Base-by-base conservation (phyloP, 192 early-diverging fungal species). In the Chytriomyces sp. region DNA sequence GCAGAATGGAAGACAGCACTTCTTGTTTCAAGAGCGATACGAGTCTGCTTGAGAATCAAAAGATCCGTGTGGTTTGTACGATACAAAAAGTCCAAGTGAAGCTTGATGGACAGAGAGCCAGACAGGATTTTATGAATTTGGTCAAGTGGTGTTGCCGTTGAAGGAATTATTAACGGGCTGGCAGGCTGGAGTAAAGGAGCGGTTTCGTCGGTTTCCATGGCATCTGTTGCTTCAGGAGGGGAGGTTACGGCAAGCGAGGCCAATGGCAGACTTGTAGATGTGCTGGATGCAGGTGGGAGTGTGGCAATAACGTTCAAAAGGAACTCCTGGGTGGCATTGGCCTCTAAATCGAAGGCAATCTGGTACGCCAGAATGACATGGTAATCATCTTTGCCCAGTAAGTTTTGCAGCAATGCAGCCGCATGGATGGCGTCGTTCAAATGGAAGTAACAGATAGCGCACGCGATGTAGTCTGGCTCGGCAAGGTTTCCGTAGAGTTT, bases 21-120 rank as follows among this genome's bases (percentile, higher is more conserved):
- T 46, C 96, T 89, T 13, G 94, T 91, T 77, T 98, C 98, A 35
- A 98, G 82, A 10, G 93, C 89, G 67, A 93, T 91, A 82, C 95
- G 95, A 20, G 95, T 96, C 69, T 91, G 93, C 80, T 99, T 97
- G 10, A 99, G 86, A 75, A 98, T 98, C 77, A 94, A 80, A 75
- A 99, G 84, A 85, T 99, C 98, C 2, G 96, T 95, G 73, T 95
- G 90, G 87, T 98, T 99, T 83, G 98, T 98, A 47, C 93, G 88
- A 81, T 91, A 94, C 35, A 99, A 84, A 82, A 99, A 99, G 82
- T 98, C 97, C 44, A 98, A 90, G 63, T 97, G 85, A 69, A 99
- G 87, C 67, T 91, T 91, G 79, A 97, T 98, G 48, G 96, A 91
- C 78, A 95, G 89, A 72, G 94, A 91, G 46, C 98, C 98, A 24